Conservation (phyloP, 1,284 basidiomycete species). For the Ganoderma lingzhi region DNA sequence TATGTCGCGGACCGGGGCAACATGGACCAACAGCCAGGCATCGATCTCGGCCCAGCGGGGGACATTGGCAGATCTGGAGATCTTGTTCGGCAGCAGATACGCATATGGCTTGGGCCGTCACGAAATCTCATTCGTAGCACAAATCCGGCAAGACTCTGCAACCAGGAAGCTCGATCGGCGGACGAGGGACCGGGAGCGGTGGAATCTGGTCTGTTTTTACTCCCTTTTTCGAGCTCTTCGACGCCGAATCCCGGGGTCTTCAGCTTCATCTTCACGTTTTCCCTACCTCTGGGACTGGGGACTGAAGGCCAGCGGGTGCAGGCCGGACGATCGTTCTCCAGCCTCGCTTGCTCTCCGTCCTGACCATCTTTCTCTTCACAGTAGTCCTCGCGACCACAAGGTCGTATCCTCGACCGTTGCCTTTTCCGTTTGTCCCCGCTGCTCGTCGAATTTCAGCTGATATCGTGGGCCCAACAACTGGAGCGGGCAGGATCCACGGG, state of each 20-base stretch:
- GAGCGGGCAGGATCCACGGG: neutral
- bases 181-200: conserved; percentile 8
- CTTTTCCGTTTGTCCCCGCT: conserved; percentile 1
- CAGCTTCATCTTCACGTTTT: conserved; percentile 8
- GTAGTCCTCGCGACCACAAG: neutral
- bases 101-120: conserved; percentile 14
- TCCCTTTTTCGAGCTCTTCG: neutral
- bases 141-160: conserved; percentile 7
- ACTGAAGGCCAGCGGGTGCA: neutral
- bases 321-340: conserved; percentile 6
- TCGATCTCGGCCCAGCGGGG: conserved; percentile 28
- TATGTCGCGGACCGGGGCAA: conserved; percentile 14
- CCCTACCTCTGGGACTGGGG: neutral
- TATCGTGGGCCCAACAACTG: neutral
- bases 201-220: conserved; percentile 10
- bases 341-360: neutral
- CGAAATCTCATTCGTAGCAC: conserved; percentile 13
- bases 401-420: neutral
- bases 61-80: conserved; percentile 24
- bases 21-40: conserved; percentile 32
- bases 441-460: neutral
- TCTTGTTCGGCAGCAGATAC: conserved; percentile 27
- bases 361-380: conserved; percentile 7
- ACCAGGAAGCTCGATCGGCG: conserved; percentile 23
- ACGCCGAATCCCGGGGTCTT: neutral